Percentiles rank a stretch among this genome's conserved stretches.
Evolutionary conservation across 2,329 filamentous ascomycete genomes (phyloP).

Genomic region (Aspergillus quadricinctus): DNA sequence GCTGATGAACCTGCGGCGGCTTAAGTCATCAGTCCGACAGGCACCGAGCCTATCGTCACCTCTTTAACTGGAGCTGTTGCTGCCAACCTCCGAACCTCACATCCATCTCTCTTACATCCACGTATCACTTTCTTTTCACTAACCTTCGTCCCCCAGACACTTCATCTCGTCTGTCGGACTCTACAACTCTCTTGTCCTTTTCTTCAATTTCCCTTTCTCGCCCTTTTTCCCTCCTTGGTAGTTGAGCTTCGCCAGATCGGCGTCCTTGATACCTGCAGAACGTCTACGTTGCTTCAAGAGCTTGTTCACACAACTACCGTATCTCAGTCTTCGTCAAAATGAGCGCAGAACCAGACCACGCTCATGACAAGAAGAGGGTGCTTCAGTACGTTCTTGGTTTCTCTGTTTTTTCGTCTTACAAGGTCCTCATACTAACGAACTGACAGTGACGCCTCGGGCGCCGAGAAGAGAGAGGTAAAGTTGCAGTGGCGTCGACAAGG

Average conservation of each 20-base stretch:
- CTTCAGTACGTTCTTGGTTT: constrained; percentile 59
- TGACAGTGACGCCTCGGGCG: constrained; percentile 78
- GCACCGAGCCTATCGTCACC: constrained; percentile 33
- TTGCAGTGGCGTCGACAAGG: constrained; percentile 11
- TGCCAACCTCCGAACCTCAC: constrained; percentile 25
- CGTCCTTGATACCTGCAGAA: constrained; percentile 12
- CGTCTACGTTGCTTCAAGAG: constrained; percentile 24
- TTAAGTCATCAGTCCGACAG: constrained; percentile 28
- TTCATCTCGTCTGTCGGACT: constrained; percentile 13
- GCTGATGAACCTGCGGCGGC: constrained; percentile 13
- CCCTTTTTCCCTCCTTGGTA: constrained; percentile 7
- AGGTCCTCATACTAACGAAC: constrained; percentile 36
- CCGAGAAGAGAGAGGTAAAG: constrained; percentile 74
- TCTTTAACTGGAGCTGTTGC: constrained; percentile 31
- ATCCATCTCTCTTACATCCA: constrained; percentile 13
- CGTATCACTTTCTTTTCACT: constrained; percentile 4
- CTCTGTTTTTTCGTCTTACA: constrained; percentile 10
- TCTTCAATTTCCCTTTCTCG: constrained; percentile 5
- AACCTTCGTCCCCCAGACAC: constrained; percentile 9
- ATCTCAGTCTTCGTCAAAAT: constrained; percentile 50
- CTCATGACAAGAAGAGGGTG: constrained; percentile 72
- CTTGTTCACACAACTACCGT: constrained; percentile 21
- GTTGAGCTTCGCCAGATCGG: constrained; percentile 13
- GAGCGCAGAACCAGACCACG: constrained; percentile 62
- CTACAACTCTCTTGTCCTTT: constrained; percentile 3